Evolutionary conservation across 139 green algal species (phyloP), one percentile per base, ranked within the genome.

Genomic region (Astrephomene gubernaculifera): DNA sequence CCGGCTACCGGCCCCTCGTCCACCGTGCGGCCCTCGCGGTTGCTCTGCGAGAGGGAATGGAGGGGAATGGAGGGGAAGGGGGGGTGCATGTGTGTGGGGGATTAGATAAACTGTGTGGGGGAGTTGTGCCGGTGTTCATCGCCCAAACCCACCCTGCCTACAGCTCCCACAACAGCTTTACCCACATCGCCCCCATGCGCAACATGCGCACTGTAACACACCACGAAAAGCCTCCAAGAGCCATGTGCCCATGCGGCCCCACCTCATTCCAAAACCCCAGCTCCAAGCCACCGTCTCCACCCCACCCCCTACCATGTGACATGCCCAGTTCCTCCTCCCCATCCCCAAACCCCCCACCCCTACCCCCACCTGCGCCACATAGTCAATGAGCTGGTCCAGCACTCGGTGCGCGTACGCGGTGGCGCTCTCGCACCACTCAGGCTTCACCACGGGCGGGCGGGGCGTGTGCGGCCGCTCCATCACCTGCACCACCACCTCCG

Each of bases 311-410:
- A n/a, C n/a, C n/a, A n/a, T n/a, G n/a, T n/a, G n/a, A 52, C 21
- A 52, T 2, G 21, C 67, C 38, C 22, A 53, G 5, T 9, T 9
- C 38, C 12, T 7, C 35, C n/a, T 35, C 33, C 21, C 8, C 35
- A 36, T 2, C 27, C n/a, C n/a, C n/a, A n/a, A n/a, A n/a, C n/a
- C n/a, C n/a, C 39, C 49, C 33, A 29, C 6, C 12, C 38, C 39
- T 39, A 35, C 8, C 38, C 82, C 8, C 73, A 88, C 73, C 87
- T 90, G 75, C 78, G 87, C 84, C 29, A 92, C 81, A n/a, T 87
- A 83, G 81, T 92, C 88, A 36, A 92, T 88, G 14, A 92, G 75
- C 85, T 89, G 83, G 69, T 92, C 88, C 19, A 92, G 44, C 10
- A 92, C 19, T 14, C 88, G 85, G 14, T 78, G 44, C 5, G 85